Conservation (phyloP, 495 filamentous ascomycete species). For the Penicillium dipodomyicola region DNA sequence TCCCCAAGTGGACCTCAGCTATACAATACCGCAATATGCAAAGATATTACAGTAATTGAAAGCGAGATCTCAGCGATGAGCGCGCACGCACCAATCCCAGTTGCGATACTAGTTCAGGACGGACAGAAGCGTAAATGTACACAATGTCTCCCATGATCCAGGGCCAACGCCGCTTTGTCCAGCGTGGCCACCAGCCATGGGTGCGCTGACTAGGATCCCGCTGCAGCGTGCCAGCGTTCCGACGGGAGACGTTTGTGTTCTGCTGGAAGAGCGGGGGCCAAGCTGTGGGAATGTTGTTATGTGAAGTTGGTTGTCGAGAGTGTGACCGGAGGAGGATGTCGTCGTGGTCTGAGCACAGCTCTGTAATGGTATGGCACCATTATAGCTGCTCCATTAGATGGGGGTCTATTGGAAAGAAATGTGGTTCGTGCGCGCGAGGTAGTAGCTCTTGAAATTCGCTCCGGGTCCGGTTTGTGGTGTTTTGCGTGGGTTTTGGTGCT, state of each 20-base stretch:
- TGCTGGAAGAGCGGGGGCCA: slow-evolving; percentile 2
- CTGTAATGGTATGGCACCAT: not conserved
- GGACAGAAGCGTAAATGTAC: not conserved
- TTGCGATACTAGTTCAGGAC: not conserved
- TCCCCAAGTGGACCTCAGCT: not conserved
- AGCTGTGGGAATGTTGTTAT: not conserved
- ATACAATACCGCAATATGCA: not conserved
- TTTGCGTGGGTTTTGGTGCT: not conserved
- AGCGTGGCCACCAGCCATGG: slow-evolving; percentile 2
- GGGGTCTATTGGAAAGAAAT: not conserved
- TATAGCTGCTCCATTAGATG: not conserved
- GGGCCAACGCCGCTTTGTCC: slow-evolving; percentile 4
- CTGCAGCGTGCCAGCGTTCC: not conserved
- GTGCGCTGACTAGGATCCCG: not conserved
- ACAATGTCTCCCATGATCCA: slow-evolving; percentile 5
- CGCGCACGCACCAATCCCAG: not conserved
- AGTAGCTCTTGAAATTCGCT: slow-evolving; percentile 2
- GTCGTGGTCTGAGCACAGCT: not conserved
- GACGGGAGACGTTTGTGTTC: slow-evolving; percentile 5
- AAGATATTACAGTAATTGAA: not conserved
- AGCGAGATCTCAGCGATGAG: not conserved
- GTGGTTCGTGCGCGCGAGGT: not conserved
- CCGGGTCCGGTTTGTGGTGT: slow-evolving; percentile 9
- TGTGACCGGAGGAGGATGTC: not conserved
- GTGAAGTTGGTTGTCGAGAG: not conserved